Conservation (phyloP, 352 stramenopile species). For the Pythium biforme region DNA sequence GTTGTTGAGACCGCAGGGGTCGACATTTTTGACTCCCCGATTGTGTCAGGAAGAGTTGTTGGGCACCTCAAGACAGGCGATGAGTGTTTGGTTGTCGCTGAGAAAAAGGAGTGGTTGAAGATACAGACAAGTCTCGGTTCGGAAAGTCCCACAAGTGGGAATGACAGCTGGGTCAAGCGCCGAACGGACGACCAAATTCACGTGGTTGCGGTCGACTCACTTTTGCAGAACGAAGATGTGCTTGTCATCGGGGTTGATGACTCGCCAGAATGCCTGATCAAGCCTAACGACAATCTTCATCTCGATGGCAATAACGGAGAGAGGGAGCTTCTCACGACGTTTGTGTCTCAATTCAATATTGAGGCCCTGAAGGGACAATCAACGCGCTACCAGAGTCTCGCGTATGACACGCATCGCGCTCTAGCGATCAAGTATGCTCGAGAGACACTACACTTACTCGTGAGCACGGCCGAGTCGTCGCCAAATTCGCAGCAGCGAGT, state of each 20-base stretch:
- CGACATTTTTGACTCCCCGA: neutral
- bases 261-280: slow-evolving; percentile 29
- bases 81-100: neutral
- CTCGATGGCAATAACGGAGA: slow-evolving; percentile 66
- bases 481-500: neutral
- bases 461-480: slow-evolving; percentile 19
- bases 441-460: slow-evolving; percentile 39
- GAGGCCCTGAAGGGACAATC: slow-evolving; percentile 66
- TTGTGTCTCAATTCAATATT: slow-evolving; percentile 63
- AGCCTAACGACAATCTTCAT: slow-evolving; percentile 31
- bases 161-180: slow-evolving; percentile 48
- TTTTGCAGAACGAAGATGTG: slow-evolving; percentile 48
- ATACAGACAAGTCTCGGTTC: neutral
- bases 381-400: slow-evolving; percentile 55
- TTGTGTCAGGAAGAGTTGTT: neutral
- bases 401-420: slow-evolving; percentile 60
- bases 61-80: slow-evolving; percentile 4
- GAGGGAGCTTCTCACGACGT: slow-evolving; percentile 46
- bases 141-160: neutral
- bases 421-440: slow-evolving; percentile 57
- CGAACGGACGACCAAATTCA: slow-evolving; percentile 42
- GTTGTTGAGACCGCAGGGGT: slow-evolving; percentile 6
- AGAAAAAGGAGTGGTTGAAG: slow-evolving; percentile 11
- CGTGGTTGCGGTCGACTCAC: slow-evolving; percentile 15
- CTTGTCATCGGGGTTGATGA: slow-evolving; percentile 67